A percentile compares a stretch with the other conserved stretches of the same genome.
Evolutionary conservation across 2,329 filamentous ascomycete species (phyloP).

Genomic region (Epichloe typhina): DNA sequence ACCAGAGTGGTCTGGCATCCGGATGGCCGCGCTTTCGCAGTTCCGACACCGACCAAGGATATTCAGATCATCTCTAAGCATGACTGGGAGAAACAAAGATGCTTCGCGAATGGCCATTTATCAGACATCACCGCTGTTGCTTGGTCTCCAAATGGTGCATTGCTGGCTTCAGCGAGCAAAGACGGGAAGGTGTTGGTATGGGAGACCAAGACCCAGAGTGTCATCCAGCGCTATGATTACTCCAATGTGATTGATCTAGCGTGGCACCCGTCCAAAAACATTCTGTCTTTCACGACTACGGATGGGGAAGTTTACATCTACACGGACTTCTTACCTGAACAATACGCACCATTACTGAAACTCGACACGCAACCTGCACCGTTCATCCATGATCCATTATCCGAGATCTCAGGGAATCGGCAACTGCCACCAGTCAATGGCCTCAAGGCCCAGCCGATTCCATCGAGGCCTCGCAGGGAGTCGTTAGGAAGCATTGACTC

Average conservation of each 20-base stretch:
- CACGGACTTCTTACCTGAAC: slow-evolving; percentile 50
- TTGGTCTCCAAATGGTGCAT: slow-evolving; percentile 90
- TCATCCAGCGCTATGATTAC: slow-evolving; percentile 68
- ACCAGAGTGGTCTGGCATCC: slow-evolving; percentile 81
- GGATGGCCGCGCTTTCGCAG: slow-evolving; percentile 81
- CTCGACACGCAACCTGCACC: slow-evolving; percentile 61
- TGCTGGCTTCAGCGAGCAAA: slow-evolving; percentile 60
- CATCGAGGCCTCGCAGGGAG: slow-evolving; percentile 42
- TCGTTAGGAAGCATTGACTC: slow-evolving; percentile 70
- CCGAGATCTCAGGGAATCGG: slow-evolving; percentile 54
- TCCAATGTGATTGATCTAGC: slow-evolving; percentile 71
- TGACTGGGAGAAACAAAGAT: slow-evolving; percentile 78
- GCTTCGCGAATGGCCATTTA: slow-evolving; percentile 67
- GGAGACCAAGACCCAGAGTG: slow-evolving; percentile 78
- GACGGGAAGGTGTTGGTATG: slow-evolving; percentile 66
- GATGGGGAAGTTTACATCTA: slow-evolving; percentile 92
- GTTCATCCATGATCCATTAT: slow-evolving; percentile 69
- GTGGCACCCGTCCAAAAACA: slow-evolving; percentile 86
- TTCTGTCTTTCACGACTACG: slow-evolving; percentile 80
- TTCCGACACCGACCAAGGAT: slow-evolving; percentile 68
- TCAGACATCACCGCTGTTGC: slow-evolving; percentile 75
- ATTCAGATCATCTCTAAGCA: slow-evolving; percentile 77
- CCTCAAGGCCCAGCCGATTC: slow-evolving; percentile 31
- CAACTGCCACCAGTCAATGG: slow-evolving; percentile 40
- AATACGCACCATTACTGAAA: slow-evolving; percentile 42